These are phyloP conservation scores for Pichia manshurica DNA, from an alignment of 805 yeast species.

Conservation along the genomic window DNA sequence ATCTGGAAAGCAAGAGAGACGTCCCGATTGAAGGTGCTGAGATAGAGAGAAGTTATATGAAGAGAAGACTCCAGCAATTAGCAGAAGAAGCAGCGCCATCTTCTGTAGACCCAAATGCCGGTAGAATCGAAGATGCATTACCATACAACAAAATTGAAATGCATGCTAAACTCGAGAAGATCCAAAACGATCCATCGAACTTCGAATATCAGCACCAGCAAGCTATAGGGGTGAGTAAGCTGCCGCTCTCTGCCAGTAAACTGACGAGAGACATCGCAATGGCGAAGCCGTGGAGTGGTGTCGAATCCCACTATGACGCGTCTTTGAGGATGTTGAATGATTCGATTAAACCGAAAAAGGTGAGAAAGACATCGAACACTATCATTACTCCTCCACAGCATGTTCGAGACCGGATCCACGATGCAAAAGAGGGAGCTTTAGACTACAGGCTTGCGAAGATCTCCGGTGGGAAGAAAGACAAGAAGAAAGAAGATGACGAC, in stretches of 20 bases:
- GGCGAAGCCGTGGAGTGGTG: slow-evolving; percentile 55
- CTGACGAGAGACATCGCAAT: slow-evolving; percentile 44
- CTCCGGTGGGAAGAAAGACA: slow-evolving; percentile 18
- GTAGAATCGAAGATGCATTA: slow-evolving; percentile 25
- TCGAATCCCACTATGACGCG: slow-evolving; percentile 42
- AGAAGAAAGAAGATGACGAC: slow-evolving; percentile 26
- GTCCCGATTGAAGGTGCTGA: no score
- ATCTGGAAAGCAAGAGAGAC: no score
- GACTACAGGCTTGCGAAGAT: slow-evolving; percentile 54
- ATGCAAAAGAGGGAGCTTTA: slow-evolving; percentile 59
- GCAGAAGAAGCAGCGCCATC: slow-evolving; percentile 38
- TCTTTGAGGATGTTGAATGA: slow-evolving; percentile 53
- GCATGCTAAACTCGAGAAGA: slow-evolving; percentile 22
- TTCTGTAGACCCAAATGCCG: slow-evolving; percentile 33
- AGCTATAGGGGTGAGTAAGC: slow-evolving; percentile 35
- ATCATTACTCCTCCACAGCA: slow-evolving; percentile 9
- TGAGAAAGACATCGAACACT: neutral
- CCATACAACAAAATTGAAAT: slow-evolving; percentile 20
- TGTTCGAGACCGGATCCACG: slow-evolving; percentile 39
- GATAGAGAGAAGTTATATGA: slow-evolving; percentile 31
- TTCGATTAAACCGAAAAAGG: slow-evolving; percentile 35
- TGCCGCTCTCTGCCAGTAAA: slow-evolving; percentile 41
- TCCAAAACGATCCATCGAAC: slow-evolving; percentile 22
- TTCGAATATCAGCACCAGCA: slow-evolving; percentile 37
- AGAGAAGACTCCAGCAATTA: slow-evolving; percentile 34